These are phyloP conservation scores for Colletotrichum zoysiae DNA, from an alignment of 2,329 filamentous ascomycete species.

Conservation along the genomic window DNA sequence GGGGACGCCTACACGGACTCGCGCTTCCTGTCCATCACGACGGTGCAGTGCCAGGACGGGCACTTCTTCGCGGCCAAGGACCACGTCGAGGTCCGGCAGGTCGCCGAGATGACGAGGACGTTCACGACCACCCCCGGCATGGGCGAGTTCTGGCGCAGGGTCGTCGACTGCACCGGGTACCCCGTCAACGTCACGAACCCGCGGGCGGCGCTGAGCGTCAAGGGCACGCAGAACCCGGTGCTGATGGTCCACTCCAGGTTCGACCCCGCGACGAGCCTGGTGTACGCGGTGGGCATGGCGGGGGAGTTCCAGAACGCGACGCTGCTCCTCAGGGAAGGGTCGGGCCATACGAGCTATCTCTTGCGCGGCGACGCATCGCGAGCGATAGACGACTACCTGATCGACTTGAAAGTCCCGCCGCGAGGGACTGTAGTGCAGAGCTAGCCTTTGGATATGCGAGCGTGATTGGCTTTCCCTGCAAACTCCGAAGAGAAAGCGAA, in stretches of 20 bases:
- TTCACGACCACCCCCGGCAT: conserved; percentile 30
- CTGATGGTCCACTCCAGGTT: conserved; percentile 32
- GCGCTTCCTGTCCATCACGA: conserved; percentile 17
- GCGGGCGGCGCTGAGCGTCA: conserved; percentile 19
- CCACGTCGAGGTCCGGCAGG: conserved; percentile 24
- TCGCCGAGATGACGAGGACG: conserved; percentile 28
- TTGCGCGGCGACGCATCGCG: conserved; percentile 23
- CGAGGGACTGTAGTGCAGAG: conserved; percentile 23
- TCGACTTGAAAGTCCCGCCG: conserved; percentile 24
- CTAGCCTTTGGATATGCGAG: not conserved
- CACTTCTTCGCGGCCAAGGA: conserved; percentile 34
- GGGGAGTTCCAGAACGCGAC: conserved; percentile 31
- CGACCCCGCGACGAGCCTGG: conserved; percentile 31
- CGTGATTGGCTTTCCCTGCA: not conserved
- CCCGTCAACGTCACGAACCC: conserved; percentile 35
- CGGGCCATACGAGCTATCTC: conserved; percentile 34
- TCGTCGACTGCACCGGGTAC: conserved; percentile 37
- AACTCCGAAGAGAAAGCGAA: too few relatives aligned
- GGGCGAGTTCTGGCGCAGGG: conserved; percentile 32
- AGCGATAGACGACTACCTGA: conserved; percentile 28
- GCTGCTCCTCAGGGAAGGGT: conserved; percentile 27
- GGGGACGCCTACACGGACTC: conserved; percentile 21
- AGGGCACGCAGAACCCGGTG: conserved; percentile 25
- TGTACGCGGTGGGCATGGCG: conserved; percentile 30
- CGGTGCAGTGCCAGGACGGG: conserved; percentile 31